Percentiles rank a stretch among this genome's conserved stretches.
These are phyloP conservation scores for Backusella tuberculispora DNA, from an alignment of 192 early-diverging fungal genomes.

Conservation along the genomic window DNA sequence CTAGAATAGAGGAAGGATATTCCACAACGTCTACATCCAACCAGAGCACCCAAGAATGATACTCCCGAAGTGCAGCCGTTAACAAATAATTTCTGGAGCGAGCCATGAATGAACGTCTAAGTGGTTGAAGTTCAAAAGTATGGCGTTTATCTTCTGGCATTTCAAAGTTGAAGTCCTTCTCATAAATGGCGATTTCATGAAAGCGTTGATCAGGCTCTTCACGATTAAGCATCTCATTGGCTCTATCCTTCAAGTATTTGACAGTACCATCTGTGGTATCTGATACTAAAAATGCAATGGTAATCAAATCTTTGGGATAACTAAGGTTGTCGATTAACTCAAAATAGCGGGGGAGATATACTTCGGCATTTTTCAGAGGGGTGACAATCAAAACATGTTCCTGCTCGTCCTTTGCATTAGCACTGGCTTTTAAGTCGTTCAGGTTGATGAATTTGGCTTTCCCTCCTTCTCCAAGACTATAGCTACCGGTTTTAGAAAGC, in stretches of 20 bases:
- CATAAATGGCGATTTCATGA: slow-evolving; percentile 53
- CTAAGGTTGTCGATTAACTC: slow-evolving; percentile 51
- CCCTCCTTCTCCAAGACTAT: background rate
- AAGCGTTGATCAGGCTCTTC: slow-evolving; percentile 42
- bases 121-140: slow-evolving; percentile 54
- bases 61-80: slow-evolving; percentile 51
- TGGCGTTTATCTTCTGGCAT: slow-evolving; percentile 57
- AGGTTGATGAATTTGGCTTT: slow-evolving; percentile 33
- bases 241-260: slow-evolving; percentile 45
- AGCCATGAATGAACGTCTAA: slow-evolving; percentile 60
- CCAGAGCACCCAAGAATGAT: slow-evolving; percentile 64
- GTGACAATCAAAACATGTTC: slow-evolving; percentile 56
- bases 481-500: background rate
- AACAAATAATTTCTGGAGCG: slow-evolving; percentile 60
- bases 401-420: slow-evolving; percentile 29
- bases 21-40: slow-evolving; percentile 62
- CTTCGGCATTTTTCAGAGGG: slow-evolving; percentile 59
- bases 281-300: slow-evolving; percentile 59
- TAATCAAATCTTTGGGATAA: slow-evolving; percentile 55
- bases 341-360: slow-evolving; percentile 59
- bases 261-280: slow-evolving; percentile 61
- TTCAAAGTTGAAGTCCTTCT: slow-evolving; percentile 60
- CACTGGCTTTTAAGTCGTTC: slow-evolving; percentile 27
- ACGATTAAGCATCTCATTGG: slow-evolving; percentile 19
- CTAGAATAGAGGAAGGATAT: slow-evolving; percentile 55